Percentiles rank a stretch among this genome's conserved stretches.
These are phyloP conservation scores for Bombardia bombarda DNA, from an alignment of 495 filamentous ascomycete species.

Conservation along the genomic window DNA sequence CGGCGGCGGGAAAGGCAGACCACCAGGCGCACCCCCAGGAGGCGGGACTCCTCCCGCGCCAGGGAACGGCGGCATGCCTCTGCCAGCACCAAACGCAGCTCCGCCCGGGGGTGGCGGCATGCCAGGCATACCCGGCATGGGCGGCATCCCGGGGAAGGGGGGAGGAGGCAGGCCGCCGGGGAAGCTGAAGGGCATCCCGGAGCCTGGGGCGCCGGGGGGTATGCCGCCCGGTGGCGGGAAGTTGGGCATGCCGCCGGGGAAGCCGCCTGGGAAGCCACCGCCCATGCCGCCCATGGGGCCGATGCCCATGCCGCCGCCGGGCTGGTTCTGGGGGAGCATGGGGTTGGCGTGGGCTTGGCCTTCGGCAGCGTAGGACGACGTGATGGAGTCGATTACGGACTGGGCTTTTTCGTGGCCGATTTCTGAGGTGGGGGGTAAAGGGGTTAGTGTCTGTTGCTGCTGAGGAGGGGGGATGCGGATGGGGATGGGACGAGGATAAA, in stretches of 20 bases:
- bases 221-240: slow-evolving; percentile 12
- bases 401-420: slow-evolving; percentile 98
- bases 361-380: slow-evolving; percentile 85
- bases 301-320: slow-evolving; percentile 44
- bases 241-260: slow-evolving; percentile 25
- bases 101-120: slow-evolving; percentile 3
- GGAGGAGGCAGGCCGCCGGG: slow-evolving; percentile 7
- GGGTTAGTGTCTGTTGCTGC: slow-evolving; percentile 4
- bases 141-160: slow-evolving; percentile 11
- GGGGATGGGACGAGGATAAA: too few species aligned
- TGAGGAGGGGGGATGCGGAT: not conserved
- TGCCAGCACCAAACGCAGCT: slow-evolving; percentile 8
- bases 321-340: slow-evolving; percentile 59
- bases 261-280: slow-evolving; percentile 31
- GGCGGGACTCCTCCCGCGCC: slow-evolving; percentile 17
- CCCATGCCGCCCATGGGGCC: slow-evolving; percentile 37
- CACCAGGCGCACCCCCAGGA: not conserved
- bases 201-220: too few species aligned
- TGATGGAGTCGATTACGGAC: slow-evolving; percentile 95
- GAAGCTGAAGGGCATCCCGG: slow-evolving; percentile 6
- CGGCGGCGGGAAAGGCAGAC: slow-evolving; percentile 31
- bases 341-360: slow-evolving; percentile 81
- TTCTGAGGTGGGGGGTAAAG: slow-evolving; percentile 33
- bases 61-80: slow-evolving; percentile 61
- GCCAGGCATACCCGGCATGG: slow-evolving; percentile 10